Evolutionary conservation across 352 stramenopile species (phyloP).

Genomic region (Pythium aristosporum): DNA sequence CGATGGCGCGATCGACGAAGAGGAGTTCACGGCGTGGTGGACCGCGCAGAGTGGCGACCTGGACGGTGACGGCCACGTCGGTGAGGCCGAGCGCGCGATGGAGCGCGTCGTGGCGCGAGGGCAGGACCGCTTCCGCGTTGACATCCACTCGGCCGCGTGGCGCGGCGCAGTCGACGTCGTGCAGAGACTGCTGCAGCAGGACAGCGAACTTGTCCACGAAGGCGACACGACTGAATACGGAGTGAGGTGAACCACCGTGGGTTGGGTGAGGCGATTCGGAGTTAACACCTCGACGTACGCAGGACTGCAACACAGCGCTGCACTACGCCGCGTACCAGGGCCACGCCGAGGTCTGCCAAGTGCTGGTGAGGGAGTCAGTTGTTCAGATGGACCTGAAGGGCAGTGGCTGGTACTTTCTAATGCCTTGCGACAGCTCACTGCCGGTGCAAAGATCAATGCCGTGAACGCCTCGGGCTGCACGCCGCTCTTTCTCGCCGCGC

Average conservation of each 20-base stretch:
- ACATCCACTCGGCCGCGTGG: conserved; percentile 68
- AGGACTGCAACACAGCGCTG: conserved; percentile 64
- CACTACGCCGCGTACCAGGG: conserved; percentile 80
- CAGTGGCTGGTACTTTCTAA: neutral
- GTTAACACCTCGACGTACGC: neutral
- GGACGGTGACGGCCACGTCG: conserved; percentile 38
- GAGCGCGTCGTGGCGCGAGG: conserved; percentile 51
- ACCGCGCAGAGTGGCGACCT: conserved; percentile 31
- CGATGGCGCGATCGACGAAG: conserved; percentile 51
- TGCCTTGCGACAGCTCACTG: conserved; percentile 28
- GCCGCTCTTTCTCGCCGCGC: conserved; percentile 64
- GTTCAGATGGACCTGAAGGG: too few species aligned
- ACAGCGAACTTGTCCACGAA: conserved; percentile 42
- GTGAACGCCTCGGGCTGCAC: conserved; percentile 60
- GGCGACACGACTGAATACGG: conserved; percentile 53
- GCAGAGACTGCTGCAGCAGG: conserved; percentile 35
- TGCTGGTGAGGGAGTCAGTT: conserved; percentile 33
- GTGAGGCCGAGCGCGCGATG: conserved; percentile 51
- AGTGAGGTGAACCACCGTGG: conserved; percentile 20
- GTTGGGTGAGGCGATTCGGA: neutral
- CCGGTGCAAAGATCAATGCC: conserved; percentile 55
- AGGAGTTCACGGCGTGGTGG: conserved; percentile 70
- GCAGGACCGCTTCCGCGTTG: conserved; percentile 57
- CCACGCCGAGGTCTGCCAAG: conserved; percentile 35
- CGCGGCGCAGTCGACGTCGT: conserved; percentile 45